Conservation (phyloP, 192 early-diverging fungal genomes). For the Rhizoclosmatium sp. region DNA sequence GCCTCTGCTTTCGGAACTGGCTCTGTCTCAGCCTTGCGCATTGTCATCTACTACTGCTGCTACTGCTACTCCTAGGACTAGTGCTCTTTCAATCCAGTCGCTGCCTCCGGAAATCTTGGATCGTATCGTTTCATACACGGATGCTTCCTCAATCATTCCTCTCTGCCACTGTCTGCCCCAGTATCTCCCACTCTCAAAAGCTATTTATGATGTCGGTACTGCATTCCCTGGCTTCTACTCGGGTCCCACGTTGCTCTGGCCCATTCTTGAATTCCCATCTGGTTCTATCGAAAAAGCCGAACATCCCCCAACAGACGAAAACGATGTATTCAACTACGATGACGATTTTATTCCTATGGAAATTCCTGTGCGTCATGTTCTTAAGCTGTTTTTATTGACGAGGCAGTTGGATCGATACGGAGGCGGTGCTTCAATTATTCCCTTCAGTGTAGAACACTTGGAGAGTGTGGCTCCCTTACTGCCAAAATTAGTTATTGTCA, state of each 20-base stretch:
- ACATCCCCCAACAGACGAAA: neutral
- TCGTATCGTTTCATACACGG: neutral
- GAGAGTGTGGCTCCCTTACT: neutral
- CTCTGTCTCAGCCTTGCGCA: neutral
- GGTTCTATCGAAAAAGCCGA: neutral
- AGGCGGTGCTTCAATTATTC: neutral
- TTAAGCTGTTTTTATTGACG: neutral
- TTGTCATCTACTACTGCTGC: neutral
- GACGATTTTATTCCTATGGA: neutral
- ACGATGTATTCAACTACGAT: neutral
- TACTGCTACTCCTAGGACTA: neutral
- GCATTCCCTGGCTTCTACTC: conserved; percentile 3
- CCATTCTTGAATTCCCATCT: neutral
- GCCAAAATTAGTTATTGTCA: neutral
- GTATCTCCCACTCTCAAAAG: neutral
- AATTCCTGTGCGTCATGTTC: neutral
- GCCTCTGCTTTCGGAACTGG: neutral
- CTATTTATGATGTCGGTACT: neutral
- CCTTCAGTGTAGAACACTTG: neutral
- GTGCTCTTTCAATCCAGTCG: neutral
- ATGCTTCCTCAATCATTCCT: neutral
- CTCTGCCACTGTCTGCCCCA: conserved; percentile 1
- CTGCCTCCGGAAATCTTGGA: conserved; percentile 11
- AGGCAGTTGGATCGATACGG: neutral
- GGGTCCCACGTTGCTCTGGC: neutral